Conservation (phyloP, 257 asterid species). For the Solanum gracilifrons region DNA sequence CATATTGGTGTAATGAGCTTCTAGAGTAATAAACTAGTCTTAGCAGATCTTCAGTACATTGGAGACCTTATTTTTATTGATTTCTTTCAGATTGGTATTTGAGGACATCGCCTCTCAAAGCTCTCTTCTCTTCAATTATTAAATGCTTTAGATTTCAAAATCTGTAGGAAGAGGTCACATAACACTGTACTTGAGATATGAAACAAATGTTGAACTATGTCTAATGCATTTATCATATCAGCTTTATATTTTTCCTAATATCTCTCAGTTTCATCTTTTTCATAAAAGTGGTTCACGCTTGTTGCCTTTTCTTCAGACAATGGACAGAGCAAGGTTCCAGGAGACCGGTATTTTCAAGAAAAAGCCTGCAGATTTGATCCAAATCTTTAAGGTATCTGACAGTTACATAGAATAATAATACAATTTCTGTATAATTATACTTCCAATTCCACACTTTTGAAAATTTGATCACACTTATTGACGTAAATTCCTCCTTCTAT, state of each 20-base stretch:
- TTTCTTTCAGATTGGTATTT: not conserved
- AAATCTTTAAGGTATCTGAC: slow-evolving; percentile 68
- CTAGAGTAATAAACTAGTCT: not conserved
- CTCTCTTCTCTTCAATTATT: not conserved
- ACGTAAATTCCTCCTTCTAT: not conserved
- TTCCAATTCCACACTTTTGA: not conserved
- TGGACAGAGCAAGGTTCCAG: slow-evolving; percentile 86
- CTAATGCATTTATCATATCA: not conserved
- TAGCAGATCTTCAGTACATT: not conserved
- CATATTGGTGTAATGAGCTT: not conserved
- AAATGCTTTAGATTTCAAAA: not conserved
- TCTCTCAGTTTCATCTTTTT: not conserved
- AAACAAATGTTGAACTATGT: not conserved
- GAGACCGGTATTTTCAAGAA: slow-evolving; percentile 79
- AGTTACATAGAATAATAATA: not conserved
- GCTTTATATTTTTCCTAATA: not conserved
- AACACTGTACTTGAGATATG: not conserved
- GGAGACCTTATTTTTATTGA: not conserved
- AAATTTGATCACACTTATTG: not conserved
- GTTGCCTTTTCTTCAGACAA: slow-evolving; percentile 42
- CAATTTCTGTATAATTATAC: not conserved
- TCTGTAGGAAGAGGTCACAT: not conserved
- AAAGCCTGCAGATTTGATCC: slow-evolving; percentile 82
- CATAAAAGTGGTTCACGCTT: not conserved
- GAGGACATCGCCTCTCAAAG: not conserved